These are phyloP conservation scores for Dothiorella sarmentorum DNA, from an alignment of 2,329 filamentous ascomycete genomes.

Conservation along the genomic window DNA sequence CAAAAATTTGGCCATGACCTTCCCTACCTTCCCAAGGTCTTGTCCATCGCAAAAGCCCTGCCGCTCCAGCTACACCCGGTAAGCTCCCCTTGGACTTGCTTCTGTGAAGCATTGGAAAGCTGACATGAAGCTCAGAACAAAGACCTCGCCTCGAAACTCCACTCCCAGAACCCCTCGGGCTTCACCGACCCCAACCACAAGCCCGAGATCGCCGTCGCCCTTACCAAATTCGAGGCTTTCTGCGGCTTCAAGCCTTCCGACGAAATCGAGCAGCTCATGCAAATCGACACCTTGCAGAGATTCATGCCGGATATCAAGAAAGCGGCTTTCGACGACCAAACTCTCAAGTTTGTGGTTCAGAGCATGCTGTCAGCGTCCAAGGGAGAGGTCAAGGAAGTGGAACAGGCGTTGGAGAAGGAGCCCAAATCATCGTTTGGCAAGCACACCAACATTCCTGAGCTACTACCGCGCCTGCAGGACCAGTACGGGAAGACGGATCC, in stretches of 20 bases:
- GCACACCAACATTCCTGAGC: conserved; percentile 66
- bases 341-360: conserved; percentile 55
- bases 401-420: conserved; percentile 63
- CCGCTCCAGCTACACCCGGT: conserved; percentile 70
- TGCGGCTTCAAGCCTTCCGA: conserved; percentile 67
- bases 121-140: conserved; percentile 49
- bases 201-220: conserved; percentile 72
- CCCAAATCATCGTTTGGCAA: conserved; percentile 68
- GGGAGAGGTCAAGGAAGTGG: conserved; percentile 51
- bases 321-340: conserved; percentile 56
- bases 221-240: conserved; percentile 71
- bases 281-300: conserved; percentile 54
- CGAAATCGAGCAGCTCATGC: conserved; percentile 64
- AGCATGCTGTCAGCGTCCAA: conserved; percentile 53
- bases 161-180: conserved; percentile 60
- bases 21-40: conserved; percentile 71
- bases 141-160: conserved; percentile 60
- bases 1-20: conserved; percentile 63
- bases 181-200: conserved; percentile 76
- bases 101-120: conserved; percentile 7
- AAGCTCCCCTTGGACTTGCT: conserved; percentile 6
- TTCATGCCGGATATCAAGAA: conserved; percentile 49
- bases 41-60: conserved; percentile 72
- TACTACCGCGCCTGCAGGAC: conserved; percentile 61
- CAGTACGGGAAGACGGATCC: conserved; percentile 65